phyloP scores from a whole-genome alignment of 768 basidiomycete genomes.

The Guyanaporus albipodus region DNA sequence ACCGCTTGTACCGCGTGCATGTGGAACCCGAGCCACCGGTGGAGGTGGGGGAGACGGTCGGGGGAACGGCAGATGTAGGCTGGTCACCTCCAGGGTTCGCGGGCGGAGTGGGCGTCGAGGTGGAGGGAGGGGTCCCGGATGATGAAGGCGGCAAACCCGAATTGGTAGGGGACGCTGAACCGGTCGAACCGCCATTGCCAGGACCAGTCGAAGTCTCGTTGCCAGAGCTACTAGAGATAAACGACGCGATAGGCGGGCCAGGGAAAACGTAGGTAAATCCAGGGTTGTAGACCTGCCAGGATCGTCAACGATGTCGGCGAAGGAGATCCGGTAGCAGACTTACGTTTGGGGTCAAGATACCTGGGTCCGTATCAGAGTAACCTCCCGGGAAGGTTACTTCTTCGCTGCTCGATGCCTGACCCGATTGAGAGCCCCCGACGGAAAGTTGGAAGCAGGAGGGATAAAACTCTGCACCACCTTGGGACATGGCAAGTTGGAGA shows the following conservation, averaged over 20 bases:
- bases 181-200: not conserved
- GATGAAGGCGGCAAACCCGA: not conserved
- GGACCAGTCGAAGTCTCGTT: not conserved
- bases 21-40: conserved; percentile 8
- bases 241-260: conserved; percentile 44
- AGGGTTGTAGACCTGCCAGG: conserved; percentile 26
- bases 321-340: no score
- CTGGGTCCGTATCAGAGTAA: conserved; percentile 64
- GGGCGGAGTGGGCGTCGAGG: conserved; percentile 3
- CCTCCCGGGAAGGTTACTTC: conserved; percentile 66
- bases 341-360: conserved; percentile 54
- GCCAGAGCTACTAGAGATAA: conserved; percentile 26
- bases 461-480: conserved; percentile 50
- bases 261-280: conserved; percentile 44
- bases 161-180: not conserved
- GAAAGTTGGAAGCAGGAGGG: conserved; percentile 25
- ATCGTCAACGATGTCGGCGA: not conserved
- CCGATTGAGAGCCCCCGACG: conserved; percentile 28
- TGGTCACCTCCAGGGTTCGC: not conserved
- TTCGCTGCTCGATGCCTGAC: conserved; percentile 19
- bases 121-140: not conserved
- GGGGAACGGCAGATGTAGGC: not conserved
- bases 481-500: conserved; percentile 54
- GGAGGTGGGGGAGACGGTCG: not conserved
- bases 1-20: conserved; percentile 14